These are phyloP conservation scores for Dendrocalamus sinicus DNA, from an alignment of 176 grass and related monocot species.

Conservation along the genomic window DNA sequence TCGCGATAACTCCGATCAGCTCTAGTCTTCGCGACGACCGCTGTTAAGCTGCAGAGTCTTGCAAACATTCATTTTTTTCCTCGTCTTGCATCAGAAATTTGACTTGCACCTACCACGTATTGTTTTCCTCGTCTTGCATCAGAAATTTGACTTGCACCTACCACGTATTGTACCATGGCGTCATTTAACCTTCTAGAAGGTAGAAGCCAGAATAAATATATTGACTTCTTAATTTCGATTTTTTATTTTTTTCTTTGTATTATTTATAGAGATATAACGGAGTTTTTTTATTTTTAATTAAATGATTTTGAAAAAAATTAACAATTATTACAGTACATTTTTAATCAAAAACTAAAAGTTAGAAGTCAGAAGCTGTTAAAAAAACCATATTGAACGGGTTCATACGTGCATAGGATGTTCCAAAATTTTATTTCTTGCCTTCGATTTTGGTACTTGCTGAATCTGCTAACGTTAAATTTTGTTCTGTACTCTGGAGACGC, in stretches of 20 bases:
- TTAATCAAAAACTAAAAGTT: fast-evolving
- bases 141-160: neutral
- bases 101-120: neutral
- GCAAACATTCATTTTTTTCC: neutral
- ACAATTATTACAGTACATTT: fast-evolving
- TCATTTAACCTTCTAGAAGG: neutral
- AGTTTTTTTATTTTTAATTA: too few relatives aligned
- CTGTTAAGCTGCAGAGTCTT: neutral
- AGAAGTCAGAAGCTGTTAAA: fast-evolving
- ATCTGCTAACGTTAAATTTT: neutral
- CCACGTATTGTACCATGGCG: neutral
- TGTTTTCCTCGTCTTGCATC: neutral
- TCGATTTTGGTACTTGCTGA: neutral
- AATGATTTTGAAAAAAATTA: too few relatives aligned
- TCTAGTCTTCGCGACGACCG: neutral
- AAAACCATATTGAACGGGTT: too few relatives aligned
- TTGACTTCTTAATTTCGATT: fast-evolving
- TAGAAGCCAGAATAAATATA: too few relatives aligned
- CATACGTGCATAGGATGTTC: neutral
- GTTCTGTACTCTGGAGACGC: neutral
- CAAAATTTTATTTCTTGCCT: neutral
- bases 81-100: conserved; percentile 7
- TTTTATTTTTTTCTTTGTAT: too few relatives aligned
- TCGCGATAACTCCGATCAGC: neutral
- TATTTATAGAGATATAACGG: too few relatives aligned